phyloP scores from a whole-genome alignment of 2,329 filamentous ascomycete genomes.

The Penicillium sp. region DNA sequence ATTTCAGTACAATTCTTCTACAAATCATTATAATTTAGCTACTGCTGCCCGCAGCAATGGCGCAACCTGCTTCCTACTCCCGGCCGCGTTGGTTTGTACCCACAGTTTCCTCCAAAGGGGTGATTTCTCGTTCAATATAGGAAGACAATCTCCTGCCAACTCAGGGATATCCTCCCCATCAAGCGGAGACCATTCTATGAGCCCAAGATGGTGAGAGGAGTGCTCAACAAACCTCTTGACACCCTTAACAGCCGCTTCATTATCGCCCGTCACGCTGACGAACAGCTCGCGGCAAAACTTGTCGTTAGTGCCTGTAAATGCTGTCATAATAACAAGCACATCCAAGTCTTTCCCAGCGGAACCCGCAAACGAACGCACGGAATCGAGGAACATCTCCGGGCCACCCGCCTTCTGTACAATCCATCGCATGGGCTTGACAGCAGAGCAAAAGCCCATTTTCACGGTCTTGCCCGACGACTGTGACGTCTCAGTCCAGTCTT shows the following conservation, averaged over 20 bases:
- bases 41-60: slow-evolving; percentile 55
- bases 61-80: slow-evolving; percentile 62
- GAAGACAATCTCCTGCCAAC: slow-evolving; percentile 15
- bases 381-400: slow-evolving; percentile 36
- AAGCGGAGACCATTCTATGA: slow-evolving; percentile 31
- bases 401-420: slow-evolving; percentile 48
- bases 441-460: slow-evolving; percentile 57
- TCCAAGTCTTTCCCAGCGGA: slow-evolving; percentile 45
- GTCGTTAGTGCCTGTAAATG: slow-evolving; percentile 43
- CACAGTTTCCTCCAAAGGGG: slow-evolving; percentile 49
- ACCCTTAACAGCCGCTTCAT: slow-evolving; percentile 33
- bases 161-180: slow-evolving; percentile 22
- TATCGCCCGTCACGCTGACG: slow-evolving; percentile 44
- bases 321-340: slow-evolving; percentile 60
- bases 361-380: slow-evolving; percentile 46
- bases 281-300: slow-evolving; percentile 54
- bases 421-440: slow-evolving; percentile 56
- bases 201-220: slow-evolving; percentile 43
- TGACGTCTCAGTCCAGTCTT: slow-evolving; percentile 54
- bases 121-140: slow-evolving; percentile 15
- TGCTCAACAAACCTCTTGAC: slow-evolving; percentile 46
- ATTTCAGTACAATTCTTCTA: neutral
- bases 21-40: slow-evolving; percentile 14
- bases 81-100: slow-evolving; percentile 55
- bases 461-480: slow-evolving; percentile 29